Evolutionary conservation across 345 rosid genomes (phyloP).

Genomic region (Citropsis articulata): DNA sequence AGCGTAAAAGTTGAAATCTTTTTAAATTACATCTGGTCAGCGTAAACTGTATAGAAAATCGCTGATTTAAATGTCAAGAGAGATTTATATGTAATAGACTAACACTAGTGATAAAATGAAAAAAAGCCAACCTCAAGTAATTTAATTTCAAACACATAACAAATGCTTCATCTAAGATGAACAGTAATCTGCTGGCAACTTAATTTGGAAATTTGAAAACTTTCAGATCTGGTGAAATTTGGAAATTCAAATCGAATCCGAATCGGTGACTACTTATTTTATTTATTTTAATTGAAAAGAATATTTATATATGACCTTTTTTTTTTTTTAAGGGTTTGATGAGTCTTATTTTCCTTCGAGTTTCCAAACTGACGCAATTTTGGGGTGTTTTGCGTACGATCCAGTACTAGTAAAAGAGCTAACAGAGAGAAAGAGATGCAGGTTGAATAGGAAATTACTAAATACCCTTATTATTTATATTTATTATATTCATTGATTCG

Average conservation of each 20-base stretch:
- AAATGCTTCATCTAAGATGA: no score
- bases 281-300: not conserved
- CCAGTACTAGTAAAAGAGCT: not conserved
- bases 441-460: no score
- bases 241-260: not conserved
- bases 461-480: no score
- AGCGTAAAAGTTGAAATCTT: not conserved
- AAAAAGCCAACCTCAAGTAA: not conserved
- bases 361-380: slow-evolving; percentile 5
- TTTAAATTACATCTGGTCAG: no score
- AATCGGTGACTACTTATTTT: not conserved
- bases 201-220: not conserved
- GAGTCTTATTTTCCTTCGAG: not conserved
- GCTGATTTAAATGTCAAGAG: no score
- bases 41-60: no score
- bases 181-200: no score
- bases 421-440: not conserved
- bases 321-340: not conserved
- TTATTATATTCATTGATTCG: no score
- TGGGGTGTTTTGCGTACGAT: not conserved
- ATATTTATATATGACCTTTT: not conserved
- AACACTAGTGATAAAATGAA: no score
- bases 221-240: slow-evolving; percentile 27
- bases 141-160: no score
- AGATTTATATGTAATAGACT: no score